Percentiles rank a stretch among this genome's conserved stretches.
These are phyloP conservation scores for Boletus rufocinnamomeus DNA, from an alignment of 768 basidiomycete genomes.

Conservation along the genomic window DNA sequence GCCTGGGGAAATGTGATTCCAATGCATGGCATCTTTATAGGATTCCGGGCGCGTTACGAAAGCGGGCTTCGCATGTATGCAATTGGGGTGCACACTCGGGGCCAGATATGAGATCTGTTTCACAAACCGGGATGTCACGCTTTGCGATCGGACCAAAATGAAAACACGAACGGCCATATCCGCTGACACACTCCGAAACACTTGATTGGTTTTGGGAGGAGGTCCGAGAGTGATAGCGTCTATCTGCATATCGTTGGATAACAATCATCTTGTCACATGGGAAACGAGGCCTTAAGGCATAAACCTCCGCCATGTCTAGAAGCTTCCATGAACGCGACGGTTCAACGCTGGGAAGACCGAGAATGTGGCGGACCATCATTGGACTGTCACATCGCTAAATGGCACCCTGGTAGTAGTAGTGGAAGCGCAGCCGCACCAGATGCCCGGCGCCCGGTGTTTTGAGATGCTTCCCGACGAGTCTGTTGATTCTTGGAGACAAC, in stretches of 20 bases:
- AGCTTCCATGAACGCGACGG: neutral
- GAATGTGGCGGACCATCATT: too few relatives aligned
- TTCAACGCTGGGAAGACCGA: neutral
- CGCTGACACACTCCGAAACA: neutral
- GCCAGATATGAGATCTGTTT: slow-evolving; percentile 7
- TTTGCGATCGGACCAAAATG: neutral
- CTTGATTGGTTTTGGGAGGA: neutral
- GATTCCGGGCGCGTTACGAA: slow-evolving; percentile 7
- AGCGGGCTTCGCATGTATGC: slow-evolving; percentile 3
- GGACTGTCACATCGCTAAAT: too few relatives aligned
- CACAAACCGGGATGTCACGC: neutral
- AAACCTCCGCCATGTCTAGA: neutral
- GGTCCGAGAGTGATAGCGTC: neutral
- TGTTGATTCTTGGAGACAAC: neutral
- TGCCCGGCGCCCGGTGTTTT: too few relatives aligned
- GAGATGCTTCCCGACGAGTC: too few relatives aligned
- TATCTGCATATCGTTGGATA: neutral
- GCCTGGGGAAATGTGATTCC: neutral
- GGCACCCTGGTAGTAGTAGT: neutral
- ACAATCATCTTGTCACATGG: neutral
- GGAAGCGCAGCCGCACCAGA: neutral
- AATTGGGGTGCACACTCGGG: neutral
- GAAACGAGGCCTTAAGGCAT: neutral
- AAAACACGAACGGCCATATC: neutral
- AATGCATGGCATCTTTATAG: slow-evolving; percentile 21